phyloP scores from a whole-genome alignment of 805 yeast species.

The Komagataella pseudopastoris region DNA sequence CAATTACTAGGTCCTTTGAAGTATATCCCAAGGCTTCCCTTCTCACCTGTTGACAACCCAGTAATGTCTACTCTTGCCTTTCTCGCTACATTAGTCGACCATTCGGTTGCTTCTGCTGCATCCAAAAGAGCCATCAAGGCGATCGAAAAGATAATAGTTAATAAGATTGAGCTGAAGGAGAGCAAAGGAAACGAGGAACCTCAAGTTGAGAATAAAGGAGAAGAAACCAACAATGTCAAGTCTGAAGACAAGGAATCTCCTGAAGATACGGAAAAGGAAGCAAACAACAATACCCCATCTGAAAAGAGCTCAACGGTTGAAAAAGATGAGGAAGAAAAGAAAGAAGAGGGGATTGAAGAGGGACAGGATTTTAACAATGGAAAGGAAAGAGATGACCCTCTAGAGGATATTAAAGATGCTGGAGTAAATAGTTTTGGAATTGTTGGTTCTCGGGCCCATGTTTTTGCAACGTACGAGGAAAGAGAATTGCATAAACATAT shows the following conservation, averaged over 20 bases:
- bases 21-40: slow-evolving; percentile 75
- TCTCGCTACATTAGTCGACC: slow-evolving; percentile 73
- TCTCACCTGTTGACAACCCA: slow-evolving; percentile 81
- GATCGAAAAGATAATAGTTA: slow-evolving; percentile 27
- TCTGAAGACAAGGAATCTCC: background rate
- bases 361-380: slow-evolving; percentile 1
- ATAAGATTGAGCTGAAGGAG: slow-evolving; percentile 19
- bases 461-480: slow-evolving; percentile 72
- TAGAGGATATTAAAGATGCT: slow-evolving; percentile 36
- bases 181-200: slow-evolving; percentile 6
- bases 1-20: slow-evolving; percentile 59
- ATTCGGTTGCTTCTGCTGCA: slow-evolving; percentile 75
- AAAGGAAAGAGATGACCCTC: slow-evolving; percentile 6
- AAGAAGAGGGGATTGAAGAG: slow-evolving; percentile 8
- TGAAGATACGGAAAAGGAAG: background rate
- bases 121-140: slow-evolving; percentile 46
- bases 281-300: background rate
- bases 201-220: slow-evolving; percentile 7
- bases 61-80: slow-evolving; percentile 87
- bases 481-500: slow-evolving; percentile 55
- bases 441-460: slow-evolving; percentile 65
- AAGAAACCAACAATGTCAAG: background rate
- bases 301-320: background rate
- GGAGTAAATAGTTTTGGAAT: slow-evolving; percentile 61
- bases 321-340: slow-evolving; percentile 5